Evolutionary conservation across 2,329 filamentous ascomycete species (phyloP).

Genomic region (Coleophoma crateriformis): DNA sequence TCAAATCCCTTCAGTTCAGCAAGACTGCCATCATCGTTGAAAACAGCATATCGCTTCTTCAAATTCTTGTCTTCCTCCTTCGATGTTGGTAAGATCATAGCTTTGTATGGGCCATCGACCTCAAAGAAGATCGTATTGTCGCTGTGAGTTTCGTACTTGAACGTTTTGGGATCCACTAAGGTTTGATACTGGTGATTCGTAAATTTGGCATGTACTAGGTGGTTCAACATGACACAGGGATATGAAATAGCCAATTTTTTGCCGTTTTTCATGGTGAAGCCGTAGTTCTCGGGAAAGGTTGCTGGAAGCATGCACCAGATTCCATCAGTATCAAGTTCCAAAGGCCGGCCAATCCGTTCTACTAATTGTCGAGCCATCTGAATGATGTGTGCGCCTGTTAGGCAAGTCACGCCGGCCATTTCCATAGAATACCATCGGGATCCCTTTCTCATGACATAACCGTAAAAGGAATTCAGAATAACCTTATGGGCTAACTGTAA

Average conservation of each 20-base stretch:
- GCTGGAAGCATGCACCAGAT: constrained; percentile 99
- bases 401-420: constrained; percentile 96
- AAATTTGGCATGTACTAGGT: constrained; percentile 88
- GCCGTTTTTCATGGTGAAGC: constrained; percentile 88
- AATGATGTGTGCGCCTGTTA: constrained; percentile 95
- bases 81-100: constrained; percentile 94
- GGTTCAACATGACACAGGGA: constrained; percentile 98
- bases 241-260: constrained; percentile 98
- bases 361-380: constrained; percentile 92
- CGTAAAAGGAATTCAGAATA: constrained; percentile 98
- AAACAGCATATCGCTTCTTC: constrained; percentile 98
- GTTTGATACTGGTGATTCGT: constrained; percentile 98
- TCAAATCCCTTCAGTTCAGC: constrained; percentile 97
- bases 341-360: constrained; percentile 83
- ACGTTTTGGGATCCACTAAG: constrained; percentile 68
- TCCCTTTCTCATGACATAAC: constrained; percentile 98
- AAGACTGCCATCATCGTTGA: constrained; percentile 94
- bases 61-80: constrained; percentile 99
- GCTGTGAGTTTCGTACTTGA: constrained; percentile 93
- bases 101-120: constrained; percentile 94
- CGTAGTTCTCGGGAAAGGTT: constrained; percentile 93
- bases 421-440: constrained; percentile 99
- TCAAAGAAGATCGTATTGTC: constrained; percentile 99
- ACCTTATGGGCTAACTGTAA: constrained; percentile 97
- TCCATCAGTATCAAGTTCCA: constrained; percentile 96